These are phyloP conservation scores for Termitomyces sp. DNA, from an alignment of 768 basidiomycete species.

Conservation along the genomic window DNA sequence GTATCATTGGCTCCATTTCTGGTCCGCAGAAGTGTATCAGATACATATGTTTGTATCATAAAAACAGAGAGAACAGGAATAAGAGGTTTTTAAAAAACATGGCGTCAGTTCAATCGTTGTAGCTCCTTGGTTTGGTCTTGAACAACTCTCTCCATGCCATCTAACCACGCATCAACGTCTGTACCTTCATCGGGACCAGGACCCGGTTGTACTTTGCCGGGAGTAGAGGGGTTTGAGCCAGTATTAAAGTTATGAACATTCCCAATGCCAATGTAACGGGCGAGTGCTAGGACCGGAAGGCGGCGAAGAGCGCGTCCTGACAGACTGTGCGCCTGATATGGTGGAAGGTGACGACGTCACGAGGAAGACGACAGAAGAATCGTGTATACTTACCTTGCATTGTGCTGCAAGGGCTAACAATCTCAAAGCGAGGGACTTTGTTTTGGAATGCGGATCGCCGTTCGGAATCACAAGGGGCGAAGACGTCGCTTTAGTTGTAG, in stretches of 20 bases:
- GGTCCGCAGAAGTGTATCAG: not conserved
- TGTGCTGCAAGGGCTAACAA: conserved; percentile 64
- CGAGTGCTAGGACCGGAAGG: conserved; percentile 91
- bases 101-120: conserved; percentile 31
- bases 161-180: conserved; percentile 69
- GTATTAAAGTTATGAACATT: conserved; percentile 15
- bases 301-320: conserved; percentile 90
- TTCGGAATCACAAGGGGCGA: conserved; percentile 2
- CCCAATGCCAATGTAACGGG: conserved; percentile 69
- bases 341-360: conserved; percentile 1
- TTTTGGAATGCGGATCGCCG: conserved; percentile 37
- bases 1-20: not conserved
- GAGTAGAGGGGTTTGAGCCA: not conserved
- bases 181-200: conserved; percentile 17
- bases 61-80: not conserved
- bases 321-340: conserved; percentile 60
- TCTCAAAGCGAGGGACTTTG: conserved; percentile 48
- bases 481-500: conserved; percentile 26
- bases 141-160: conserved; percentile 79
- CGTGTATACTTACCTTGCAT: conserved; percentile 60
- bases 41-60: not conserved
- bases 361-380: not conserved
- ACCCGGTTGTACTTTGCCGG: not conserved
- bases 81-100: not conserved
- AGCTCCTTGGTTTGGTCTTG: conserved; percentile 48